Conservation (phyloP, 1,139 yeast genomes). For the Yamadazyma dendronema region DNA sequence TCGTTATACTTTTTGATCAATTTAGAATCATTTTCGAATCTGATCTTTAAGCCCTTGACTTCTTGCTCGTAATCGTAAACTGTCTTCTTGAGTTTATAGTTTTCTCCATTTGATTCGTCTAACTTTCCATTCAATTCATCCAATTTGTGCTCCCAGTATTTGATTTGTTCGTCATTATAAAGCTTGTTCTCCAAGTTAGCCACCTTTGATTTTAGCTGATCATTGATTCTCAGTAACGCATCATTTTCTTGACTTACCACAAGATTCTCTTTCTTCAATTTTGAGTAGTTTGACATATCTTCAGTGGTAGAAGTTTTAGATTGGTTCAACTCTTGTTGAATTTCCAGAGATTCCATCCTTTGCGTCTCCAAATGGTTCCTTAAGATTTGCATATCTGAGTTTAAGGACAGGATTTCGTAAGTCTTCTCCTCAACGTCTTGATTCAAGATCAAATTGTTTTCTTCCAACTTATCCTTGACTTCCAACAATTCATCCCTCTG, state of each 20-base stretch:
- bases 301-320: slow-evolving; percentile 30
- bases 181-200: slow-evolving; percentile 39
- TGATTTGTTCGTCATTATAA: slow-evolving; percentile 45
- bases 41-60: slow-evolving; percentile 35
- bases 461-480: slow-evolving; percentile 48
- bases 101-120: slow-evolving; percentile 30
- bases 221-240: slow-evolving; percentile 35
- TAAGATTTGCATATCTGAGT: slow-evolving; percentile 30
- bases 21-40: slow-evolving; percentile 35
- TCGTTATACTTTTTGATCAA: slow-evolving; percentile 45
- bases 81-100: slow-evolving; percentile 31
- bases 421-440: slow-evolving; percentile 45
- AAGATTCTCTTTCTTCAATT: slow-evolving; percentile 36
- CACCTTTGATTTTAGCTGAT: slow-evolving; percentile 34
- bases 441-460: slow-evolving; percentile 41
- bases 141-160: slow-evolving; percentile 45
- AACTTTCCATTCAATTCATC: slow-evolving; percentile 28
- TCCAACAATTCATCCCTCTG: slow-evolving; percentile 51
- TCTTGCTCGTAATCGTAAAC: slow-evolving; percentile 33
- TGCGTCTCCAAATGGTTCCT: slow-evolving; percentile 38
- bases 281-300: slow-evolving; percentile 38
- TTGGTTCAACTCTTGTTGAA: slow-evolving; percentile 35
- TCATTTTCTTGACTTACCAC: slow-evolving; percentile 45
- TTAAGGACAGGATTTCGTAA: slow-evolving; percentile 30
- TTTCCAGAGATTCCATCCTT: slow-evolving; percentile 30